These are phyloP conservation scores for Sporothrix luriei DNA, from an alignment of 2,329 filamentous ascomycete species.

Conservation along the genomic window DNA sequence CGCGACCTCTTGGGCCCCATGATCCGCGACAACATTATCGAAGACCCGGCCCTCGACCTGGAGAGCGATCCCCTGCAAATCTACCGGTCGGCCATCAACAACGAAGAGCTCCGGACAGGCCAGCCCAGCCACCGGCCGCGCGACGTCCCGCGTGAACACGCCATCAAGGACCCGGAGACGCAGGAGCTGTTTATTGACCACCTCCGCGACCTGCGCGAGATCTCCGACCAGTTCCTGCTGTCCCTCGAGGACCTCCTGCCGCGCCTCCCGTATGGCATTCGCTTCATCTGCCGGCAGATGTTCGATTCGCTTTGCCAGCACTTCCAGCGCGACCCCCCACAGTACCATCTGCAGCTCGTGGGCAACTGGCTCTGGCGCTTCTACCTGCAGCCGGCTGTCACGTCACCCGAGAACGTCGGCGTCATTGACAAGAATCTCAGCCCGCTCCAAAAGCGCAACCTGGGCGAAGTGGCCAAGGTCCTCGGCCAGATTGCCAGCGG, in stretches of 20 bases:
- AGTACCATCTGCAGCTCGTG: constrained; percentile 77
- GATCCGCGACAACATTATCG: constrained; percentile 88
- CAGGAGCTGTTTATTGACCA: constrained; percentile 91
- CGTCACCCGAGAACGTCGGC: constrained; percentile 89
- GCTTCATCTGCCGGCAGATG: constrained; percentile 83
- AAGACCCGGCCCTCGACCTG: constrained; percentile 85
- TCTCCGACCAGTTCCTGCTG: constrained; percentile 86
- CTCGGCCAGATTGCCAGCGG: constrained; percentile 87
- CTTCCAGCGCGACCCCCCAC: constrained; percentile 78
- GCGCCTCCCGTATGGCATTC: constrained; percentile 88
- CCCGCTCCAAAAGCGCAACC: constrained; percentile 88
- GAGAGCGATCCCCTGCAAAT: constrained; percentile 98
- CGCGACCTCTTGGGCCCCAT: constrained; percentile 82
- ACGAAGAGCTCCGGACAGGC: constrained; percentile 92
- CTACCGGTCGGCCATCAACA: constrained; percentile 92
- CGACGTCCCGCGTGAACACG: constrained; percentile 85
- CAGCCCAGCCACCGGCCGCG: constrained; percentile 76
- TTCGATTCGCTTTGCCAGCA: constrained; percentile 75
- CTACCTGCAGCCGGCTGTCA: constrained; percentile 86
- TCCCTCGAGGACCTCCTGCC: constrained; percentile 80
- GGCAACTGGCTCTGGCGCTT: constrained; percentile 92
- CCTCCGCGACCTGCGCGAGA: constrained; percentile 88
- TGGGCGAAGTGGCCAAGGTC: constrained; percentile 88
- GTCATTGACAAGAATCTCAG: constrained; percentile 88
- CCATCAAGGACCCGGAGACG: constrained; percentile 94